Evolutionary conservation across 225 moss, liverwort and hornwort genomes (phyloP).

Genomic region (Climacium dendroides): DNA sequence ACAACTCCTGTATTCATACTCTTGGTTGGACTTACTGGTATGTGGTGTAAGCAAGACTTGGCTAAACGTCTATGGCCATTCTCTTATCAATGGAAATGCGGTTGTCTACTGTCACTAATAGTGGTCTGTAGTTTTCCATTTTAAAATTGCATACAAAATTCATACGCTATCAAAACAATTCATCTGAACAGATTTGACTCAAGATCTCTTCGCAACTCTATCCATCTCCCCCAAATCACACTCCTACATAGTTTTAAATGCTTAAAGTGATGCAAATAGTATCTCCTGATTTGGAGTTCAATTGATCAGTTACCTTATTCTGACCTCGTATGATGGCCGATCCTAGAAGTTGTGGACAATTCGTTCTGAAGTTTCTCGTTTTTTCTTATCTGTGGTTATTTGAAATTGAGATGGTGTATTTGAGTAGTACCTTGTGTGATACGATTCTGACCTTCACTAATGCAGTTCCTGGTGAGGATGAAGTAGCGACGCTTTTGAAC

Average conservation of each 20-base stretch:
- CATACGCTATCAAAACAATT: background rate
- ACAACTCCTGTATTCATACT: background rate
- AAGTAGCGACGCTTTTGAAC: conserved; percentile 10
- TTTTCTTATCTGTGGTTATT: background rate
- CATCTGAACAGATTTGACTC: background rate
- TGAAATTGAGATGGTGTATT: background rate
- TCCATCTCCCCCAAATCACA: background rate
- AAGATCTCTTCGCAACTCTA: background rate
- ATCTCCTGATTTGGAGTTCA: background rate
- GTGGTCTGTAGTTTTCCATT: background rate
- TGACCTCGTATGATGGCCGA: background rate
- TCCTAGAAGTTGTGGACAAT: background rate
- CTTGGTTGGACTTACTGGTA: background rate
- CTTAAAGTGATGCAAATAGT: background rate
- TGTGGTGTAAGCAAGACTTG: background rate
- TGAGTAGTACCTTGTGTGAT: background rate
- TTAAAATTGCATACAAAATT: background rate
- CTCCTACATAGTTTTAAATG: background rate
- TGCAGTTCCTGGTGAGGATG: conserved; percentile 22
- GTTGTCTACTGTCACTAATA: background rate
- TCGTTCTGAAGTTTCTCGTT: background rate
- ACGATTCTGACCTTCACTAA: background rate
- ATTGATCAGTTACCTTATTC: background rate
- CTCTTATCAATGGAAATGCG: background rate
- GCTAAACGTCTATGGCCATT: background rate